Evolutionary conservation across 2,329 filamentous ascomycete genomes (phyloP), one percentile per base, ranked within the genome.

Genomic region (Harringtonia lauricola): DNA sequence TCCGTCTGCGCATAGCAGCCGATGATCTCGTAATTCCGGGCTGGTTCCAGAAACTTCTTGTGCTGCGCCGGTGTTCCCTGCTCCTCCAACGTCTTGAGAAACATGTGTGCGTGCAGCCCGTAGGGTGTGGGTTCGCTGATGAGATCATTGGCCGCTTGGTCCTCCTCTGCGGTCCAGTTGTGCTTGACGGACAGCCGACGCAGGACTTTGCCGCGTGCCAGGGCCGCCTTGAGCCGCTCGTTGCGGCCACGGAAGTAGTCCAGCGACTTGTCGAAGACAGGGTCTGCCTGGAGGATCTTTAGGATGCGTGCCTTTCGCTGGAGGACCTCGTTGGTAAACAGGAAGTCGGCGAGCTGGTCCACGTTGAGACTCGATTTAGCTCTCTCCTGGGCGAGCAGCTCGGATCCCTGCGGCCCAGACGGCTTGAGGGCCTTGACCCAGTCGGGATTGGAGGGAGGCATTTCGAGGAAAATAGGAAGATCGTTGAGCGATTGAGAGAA

Each of bases 1-100:
- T 89, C 84, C 0, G 84, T 89, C 62, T 89, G 84, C 8, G 83
- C 83, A 54, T 89, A 89, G 55, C 83, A 88, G 42, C 84, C 84
- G 51, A 87, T 83, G 54, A 79, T 76, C 56, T 86, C 68, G 62
- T 86, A 87, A 35, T 73, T 73, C 51, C 77, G 67, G 1, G 83
- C 83, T 31, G 68, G 74, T 56, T 83, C 74, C 29, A 86, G 70
- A 66, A 85, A 89, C 45, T 79, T 67, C 59, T 83, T 76, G 54
- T 83, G 79, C 58, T 89, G 85, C 56, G 83, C 81, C 0, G 81
- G 73, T 5, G 76, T 84, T 24, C 79, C 77, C 65, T 88, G 84
- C 52, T 83, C 81, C 24, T 73, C 68, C 28, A 87, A 67, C 0
- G 83, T 87, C 41, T 62, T 62, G 28, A 64, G 51, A 45, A 68